Percentiles rank a stretch among this genome's conserved stretches.
Conservation (phyloP, 495 filamentous ascomycete genomes). For the Trichoderma erinaceum region DNA sequence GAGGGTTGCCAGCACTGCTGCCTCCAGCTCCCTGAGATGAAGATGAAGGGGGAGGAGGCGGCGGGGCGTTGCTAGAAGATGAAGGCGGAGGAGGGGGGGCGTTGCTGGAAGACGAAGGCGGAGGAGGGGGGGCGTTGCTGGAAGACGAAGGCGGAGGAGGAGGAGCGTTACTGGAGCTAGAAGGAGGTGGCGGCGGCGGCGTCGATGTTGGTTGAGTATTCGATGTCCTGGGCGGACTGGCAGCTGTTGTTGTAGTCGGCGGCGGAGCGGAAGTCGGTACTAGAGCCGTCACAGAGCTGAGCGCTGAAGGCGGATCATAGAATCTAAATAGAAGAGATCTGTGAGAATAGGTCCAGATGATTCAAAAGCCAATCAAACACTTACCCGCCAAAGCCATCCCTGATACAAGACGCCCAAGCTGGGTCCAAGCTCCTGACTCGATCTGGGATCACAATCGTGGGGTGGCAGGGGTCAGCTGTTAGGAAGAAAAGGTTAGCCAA, state of each 20-base stretch:
- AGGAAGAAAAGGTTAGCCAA: not conserved
- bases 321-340: not conserved
- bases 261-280: not conserved
- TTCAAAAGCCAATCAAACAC: not conserved
- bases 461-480: constrained; percentile 1
- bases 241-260: not conserved
- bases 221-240: not conserved
- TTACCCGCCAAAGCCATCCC: not conserved
- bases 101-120: not conserved
- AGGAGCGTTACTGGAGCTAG: not conserved
- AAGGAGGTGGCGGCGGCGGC: not conserved
- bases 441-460: constrained; percentile 3
- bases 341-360: not conserved
- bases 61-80: not conserved
- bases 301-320: constrained; percentile 1
- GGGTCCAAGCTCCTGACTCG: not conserved
- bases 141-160: not conserved
- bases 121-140: not conserved
- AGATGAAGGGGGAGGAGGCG: not conserved
- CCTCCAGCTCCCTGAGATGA: not conserved
- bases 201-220: not conserved
- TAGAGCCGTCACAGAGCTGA: not conserved
- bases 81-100: not conserved
- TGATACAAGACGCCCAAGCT: not conserved
- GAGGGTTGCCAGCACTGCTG: not conserved